Evolutionary conservation across 2,329 filamentous ascomycete species (phyloP), one percentile per base, ranked within the genome.

Genomic region (Alternaria sp.): DNA sequence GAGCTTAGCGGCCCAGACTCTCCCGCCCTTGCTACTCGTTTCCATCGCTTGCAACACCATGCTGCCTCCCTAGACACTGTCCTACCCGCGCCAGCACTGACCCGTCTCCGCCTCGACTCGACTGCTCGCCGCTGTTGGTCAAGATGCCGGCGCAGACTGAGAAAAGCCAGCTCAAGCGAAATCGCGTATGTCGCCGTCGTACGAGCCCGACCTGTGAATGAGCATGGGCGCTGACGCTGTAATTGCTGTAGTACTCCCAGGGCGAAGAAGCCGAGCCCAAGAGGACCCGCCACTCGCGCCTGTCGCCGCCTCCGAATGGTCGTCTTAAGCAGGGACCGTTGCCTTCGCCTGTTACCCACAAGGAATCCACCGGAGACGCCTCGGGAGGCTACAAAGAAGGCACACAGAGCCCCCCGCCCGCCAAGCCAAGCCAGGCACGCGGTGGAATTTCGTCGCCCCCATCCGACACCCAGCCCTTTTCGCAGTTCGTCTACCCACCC

Each of bases 101-200:
- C 62, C 57, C 44, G 42, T 45, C 62, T 61, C 61, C 52, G 63
- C 53, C 61, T 61, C 58, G 59, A 63, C 63, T 64, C 61, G 56
- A 36, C 11, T 41, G 58, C 41, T 41, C 21, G 31, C 60, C 26
- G 28, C 54, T 53, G 36, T 46, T 26, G 56, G 54, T 4, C 61
- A 61, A 40, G 56, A 88, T 88, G 86, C 80, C 86, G 78, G 83
- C 87, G 78, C 77, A 79, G 45, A 65, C 67, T 66, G 90, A 95
- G 80, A 91, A 91, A 82, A 93, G 89, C 82, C 90, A 91, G 80
- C 87, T 95, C 81, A 96, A 96, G 83, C 88, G 92, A 75, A 86
- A 82, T 69, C 86, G 89, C 78, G 92, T 95, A 83, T 75, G 86
- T 82, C 62, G 26, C 50, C 24, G 49, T 40, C 6, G 40, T 21